Evolutionary conservation across 2,329 filamentous ascomycete species (phyloP), one percentile per base, ranked within the genome.

Genomic region (Calonectria naviculata): DNA sequence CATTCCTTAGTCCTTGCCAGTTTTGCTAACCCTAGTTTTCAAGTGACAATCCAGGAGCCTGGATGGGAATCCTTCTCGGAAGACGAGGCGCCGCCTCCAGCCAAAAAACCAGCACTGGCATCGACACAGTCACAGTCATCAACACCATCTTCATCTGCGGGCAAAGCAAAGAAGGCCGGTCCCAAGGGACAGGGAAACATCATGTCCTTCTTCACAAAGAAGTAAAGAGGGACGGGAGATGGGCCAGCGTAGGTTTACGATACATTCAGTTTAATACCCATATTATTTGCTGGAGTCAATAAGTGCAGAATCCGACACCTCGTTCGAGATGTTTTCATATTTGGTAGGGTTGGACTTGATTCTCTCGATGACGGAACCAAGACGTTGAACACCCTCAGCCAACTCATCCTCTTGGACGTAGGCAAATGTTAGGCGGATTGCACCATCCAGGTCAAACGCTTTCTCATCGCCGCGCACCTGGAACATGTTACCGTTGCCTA

Each of bases 41-140:
- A 76, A 97, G 95, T 98, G 36, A 98, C 95, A 2, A 93, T 93
- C 75, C 94, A 97, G 83, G 95, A 97, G 79, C 84, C 89, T 0
- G 93, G 89, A 0, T 98, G 95, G 95, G 95, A 98, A 81, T 96
- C 93, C 0, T 98, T 97, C 84, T 97, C 95, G 0, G 95, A 98
- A 81, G 95, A 97, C 74, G 95, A 98, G 75, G 89, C 92, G 26
- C 87, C 84, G 10, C 82, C 85, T 7, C 78, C 84, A 1, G 76
- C 80, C 71, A 90, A 90, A 80, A 91, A 90, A 78, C 79, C 85
- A 8, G 92, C 91, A 71, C 74, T 83, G 64, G 75, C 84, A 70
- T 74, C 84, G 65, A 85, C 67, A 21, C 63, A 66, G 38, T 66
- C 68, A 54, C 58, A 63, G 12, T 60, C 67, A 21, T 65, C 67